phyloP scores from a whole-genome alignment of 495 filamentous ascomycete genomes.

The Parmelia sp. region DNA sequence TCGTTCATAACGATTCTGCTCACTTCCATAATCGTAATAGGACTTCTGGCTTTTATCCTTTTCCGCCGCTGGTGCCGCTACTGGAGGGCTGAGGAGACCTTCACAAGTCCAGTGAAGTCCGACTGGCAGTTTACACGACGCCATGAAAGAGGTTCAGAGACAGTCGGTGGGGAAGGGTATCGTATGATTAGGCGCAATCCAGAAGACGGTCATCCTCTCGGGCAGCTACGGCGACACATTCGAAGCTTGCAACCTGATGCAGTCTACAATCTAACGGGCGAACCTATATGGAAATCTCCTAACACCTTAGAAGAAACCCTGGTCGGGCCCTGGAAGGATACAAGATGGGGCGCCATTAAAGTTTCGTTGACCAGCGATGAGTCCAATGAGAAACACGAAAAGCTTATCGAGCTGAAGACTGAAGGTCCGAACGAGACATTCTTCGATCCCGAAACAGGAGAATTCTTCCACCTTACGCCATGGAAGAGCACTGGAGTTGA shows the following conservation, averaged over 20 bases:
- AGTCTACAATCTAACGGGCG: not conserved
- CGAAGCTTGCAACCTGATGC: conserved; percentile 1
- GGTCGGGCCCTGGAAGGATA: conserved; percentile 1
- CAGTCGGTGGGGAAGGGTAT: not conserved
- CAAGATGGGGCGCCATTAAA: not conserved
- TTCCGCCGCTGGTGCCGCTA: conserved; percentile 5
- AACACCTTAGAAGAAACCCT: conserved; percentile 13
- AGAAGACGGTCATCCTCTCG: not conserved
- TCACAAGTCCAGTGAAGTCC: conserved; percentile 7
- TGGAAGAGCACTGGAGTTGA: conserved; percentile 19
- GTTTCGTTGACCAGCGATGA: conserved; percentile 7
- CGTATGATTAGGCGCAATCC: conserved; percentile 1
- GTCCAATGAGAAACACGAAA: conserved; percentile 11
- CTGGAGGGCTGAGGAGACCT: not conserved
- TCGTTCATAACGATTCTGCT: not conserved
- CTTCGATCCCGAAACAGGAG: conserved; percentile 22
- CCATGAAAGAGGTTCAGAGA: conserved; percentile 8
- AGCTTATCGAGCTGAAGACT: conserved; percentile 18
- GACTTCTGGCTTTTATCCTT: not conserved
- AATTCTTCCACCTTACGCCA: conserved; percentile 18
- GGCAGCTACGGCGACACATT: conserved; percentile 6
- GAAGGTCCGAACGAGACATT: conserved; percentile 13
- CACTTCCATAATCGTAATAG: not conserved
- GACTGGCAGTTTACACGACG: conserved; percentile 9
- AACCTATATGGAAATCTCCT: not conserved